A percentile compares a stretch with the other conserved stretches of the same genome.
Evolutionary conservation across 495 filamentous ascomycete species (phyloP).

Genomic region (Talaromyces proteolyticus): DNA sequence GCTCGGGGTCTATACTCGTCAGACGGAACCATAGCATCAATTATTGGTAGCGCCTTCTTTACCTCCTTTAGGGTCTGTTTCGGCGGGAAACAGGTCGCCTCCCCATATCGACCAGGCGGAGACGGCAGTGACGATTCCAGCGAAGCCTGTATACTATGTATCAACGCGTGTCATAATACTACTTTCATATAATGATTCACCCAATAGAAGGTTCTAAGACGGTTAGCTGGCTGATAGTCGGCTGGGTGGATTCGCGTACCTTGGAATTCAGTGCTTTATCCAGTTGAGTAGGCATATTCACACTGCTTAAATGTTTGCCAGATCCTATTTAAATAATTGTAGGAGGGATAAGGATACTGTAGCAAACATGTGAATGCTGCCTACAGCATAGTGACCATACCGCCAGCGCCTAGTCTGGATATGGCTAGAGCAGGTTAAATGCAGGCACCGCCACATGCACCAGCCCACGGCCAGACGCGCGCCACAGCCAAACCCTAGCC

Average conservation of each 20-base stretch:
- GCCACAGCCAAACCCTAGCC: slow-evolving; percentile 6
- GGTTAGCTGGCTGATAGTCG: slow-evolving; percentile 8
- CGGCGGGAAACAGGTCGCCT: slow-evolving; percentile 67
- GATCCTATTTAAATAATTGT: slow-evolving; percentile 40
- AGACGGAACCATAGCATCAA: not conserved
- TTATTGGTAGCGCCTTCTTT: slow-evolving; percentile 10
- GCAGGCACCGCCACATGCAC: slow-evolving; percentile 1
- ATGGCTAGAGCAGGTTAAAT: not conserved
- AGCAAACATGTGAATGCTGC: no score
- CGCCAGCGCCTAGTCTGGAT: no score
- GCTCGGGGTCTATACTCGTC: slow-evolving; percentile 48
- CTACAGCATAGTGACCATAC: no score
- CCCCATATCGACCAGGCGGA: slow-evolving; percentile 83
- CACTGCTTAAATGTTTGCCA: no score
- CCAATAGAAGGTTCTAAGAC: slow-evolving; percentile 49
- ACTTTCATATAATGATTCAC: slow-evolving; percentile 25
- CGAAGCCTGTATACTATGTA: slow-evolving; percentile 48
- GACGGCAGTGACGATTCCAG: slow-evolving; percentile 76
- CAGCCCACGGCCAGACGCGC: not conserved
- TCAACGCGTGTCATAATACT: no score
- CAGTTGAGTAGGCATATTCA: slow-evolving; percentile 62
- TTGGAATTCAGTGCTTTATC: slow-evolving; percentile 76
- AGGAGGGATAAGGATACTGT: not conserved
- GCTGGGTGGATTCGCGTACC: slow-evolving; percentile 36
- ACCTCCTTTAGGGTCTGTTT: slow-evolving; percentile 72